Evolutionary conservation across 495 filamentous ascomycete species (phyloP).

Genomic region (Bombardia bombarda): DNA sequence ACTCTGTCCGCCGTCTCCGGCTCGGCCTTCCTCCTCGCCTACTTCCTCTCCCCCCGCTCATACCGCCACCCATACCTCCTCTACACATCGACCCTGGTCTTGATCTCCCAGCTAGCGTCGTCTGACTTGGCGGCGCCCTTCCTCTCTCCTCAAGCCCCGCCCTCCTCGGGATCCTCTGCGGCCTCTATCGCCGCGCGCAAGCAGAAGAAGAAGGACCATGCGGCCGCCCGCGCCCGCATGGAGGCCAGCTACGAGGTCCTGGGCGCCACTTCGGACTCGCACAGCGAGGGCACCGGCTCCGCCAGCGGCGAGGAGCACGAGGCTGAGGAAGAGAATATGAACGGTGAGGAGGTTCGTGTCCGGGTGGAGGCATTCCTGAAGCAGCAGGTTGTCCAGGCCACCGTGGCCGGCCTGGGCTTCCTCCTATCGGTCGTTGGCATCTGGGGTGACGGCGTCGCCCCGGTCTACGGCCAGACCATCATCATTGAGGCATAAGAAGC

Average conservation of each 20-base stretch:
- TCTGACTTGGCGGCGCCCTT: conserved; percentile 49
- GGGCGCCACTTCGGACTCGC: conserved; percentile 29
- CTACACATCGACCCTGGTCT: conserved; percentile 59
- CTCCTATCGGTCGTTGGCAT: conserved; percentile 72
- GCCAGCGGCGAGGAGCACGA: conserved; percentile 30
- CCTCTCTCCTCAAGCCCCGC: conserved; percentile 23
- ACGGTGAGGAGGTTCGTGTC: conserved; percentile 71
- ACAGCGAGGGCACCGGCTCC: conserved; percentile 37
- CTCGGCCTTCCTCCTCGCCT: conserved; percentile 63
- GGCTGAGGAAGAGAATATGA: conserved; percentile 46
- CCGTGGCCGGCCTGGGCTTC: conserved; percentile 58
- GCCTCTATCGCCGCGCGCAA: conserved; percentile 14
- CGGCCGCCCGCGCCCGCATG: conserved; percentile 25
- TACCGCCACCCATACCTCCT: conserved; percentile 78
- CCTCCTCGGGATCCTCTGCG: conserved; percentile 10
- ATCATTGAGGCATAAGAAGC: background rate
- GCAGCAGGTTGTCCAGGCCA: conserved; percentile 52
- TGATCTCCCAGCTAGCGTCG: conserved; percentile 42
- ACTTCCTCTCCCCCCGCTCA: conserved; percentile 57
- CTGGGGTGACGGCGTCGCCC: conserved; percentile 69
- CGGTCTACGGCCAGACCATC: conserved; percentile 4
- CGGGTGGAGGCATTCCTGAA: conserved; percentile 60
- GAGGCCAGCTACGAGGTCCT: conserved; percentile 63
- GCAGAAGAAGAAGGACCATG: conserved; percentile 12
- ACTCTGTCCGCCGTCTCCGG: conserved; percentile 53